phyloP scores from a whole-genome alignment of 1,284 basidiomycete genomes.

The Tremellales sp. region DNA sequence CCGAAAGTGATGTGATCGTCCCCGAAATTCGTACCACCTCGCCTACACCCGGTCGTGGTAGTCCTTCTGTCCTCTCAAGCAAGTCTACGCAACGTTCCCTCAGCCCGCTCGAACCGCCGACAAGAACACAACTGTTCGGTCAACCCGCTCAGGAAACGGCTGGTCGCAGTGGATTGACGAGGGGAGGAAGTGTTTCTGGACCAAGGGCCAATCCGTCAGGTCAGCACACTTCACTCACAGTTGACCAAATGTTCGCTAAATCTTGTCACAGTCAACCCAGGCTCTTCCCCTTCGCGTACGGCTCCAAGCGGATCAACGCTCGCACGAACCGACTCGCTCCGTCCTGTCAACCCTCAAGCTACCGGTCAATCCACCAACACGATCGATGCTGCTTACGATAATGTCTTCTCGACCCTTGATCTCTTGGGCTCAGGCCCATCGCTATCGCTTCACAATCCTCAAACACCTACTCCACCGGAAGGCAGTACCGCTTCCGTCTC shows the following conservation, averaged over 20 bases:
- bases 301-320: neutral
- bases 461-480: constrained; percentile 2
- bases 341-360: constrained; percentile 12
- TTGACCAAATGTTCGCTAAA: neutral
- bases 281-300: neutral
- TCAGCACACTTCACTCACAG: neutral
- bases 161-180: neutral
- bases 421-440: constrained; percentile 20
- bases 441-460: constrained; percentile 3
- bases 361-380: constrained; percentile 29
- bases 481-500: neutral
- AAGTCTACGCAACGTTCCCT: constrained; percentile 2
- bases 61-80: neutral
- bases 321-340: neutral
- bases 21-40: constrained; percentile 37
- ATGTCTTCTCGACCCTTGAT: constrained; percentile 37
- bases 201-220: neutral
- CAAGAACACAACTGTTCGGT: constrained; percentile 10
- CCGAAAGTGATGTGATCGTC: no score
- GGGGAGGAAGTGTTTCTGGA: neutral
- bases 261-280: constrained; percentile 3
- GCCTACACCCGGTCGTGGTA: constrained; percentile 31
- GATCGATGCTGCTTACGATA: constrained; percentile 38
- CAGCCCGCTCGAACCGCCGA: constrained; percentile 19
- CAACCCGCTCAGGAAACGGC: constrained; percentile 1